Conservation (phyloP, 2,329 filamentous ascomycete species). For the Zarea fungicola region DNA sequence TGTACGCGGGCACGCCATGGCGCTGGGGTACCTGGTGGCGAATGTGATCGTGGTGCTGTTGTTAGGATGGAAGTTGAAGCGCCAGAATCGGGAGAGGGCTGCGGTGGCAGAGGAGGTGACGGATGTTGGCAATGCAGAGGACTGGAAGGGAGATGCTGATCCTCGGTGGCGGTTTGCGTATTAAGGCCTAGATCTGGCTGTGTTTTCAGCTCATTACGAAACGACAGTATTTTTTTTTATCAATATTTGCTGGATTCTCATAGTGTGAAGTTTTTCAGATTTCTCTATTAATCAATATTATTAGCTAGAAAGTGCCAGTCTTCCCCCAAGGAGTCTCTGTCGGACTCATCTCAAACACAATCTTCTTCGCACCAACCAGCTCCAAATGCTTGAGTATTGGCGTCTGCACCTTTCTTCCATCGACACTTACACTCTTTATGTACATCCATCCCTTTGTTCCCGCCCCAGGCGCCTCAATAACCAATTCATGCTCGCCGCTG, state of each 20-base stretch:
- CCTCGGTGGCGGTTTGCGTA: slow-evolving; percentile 62
- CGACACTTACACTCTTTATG: slow-evolving; percentile 34
- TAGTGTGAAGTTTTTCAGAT: too few species aligned
- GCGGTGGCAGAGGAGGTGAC: slow-evolving; percentile 37
- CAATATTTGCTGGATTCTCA: too few species aligned
- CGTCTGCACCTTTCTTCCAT: slow-evolving; percentile 28
- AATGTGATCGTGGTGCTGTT: neutral
- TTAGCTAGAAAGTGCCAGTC: slow-evolving; percentile 9
- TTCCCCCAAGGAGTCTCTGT: slow-evolving; percentile 24
- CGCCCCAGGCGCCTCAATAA: slow-evolving; percentile 37
- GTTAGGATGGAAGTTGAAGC: slow-evolving; percentile 34
- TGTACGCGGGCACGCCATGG: neutral
- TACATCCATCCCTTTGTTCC: slow-evolving; percentile 30
- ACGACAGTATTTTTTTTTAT: too few species aligned
- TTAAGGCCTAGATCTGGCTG: slow-evolving; percentile 21
- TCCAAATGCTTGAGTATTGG: slow-evolving; percentile 36
- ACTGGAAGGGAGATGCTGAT: slow-evolving; percentile 59
- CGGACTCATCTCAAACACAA: slow-evolving; percentile 42
- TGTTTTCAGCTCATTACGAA: neutral
- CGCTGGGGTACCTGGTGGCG: neutral
- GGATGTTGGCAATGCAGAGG: slow-evolving; percentile 22
- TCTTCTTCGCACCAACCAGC: slow-evolving; percentile 32
- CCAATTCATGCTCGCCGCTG: slow-evolving; percentile 21
- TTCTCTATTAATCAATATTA: too few species aligned
- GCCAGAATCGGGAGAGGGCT: slow-evolving; percentile 52